A percentile compares a stretch with the other conserved stretches of the same genome.
These are phyloP conservation scores for Botrytis tulipae DNA, from an alignment of 2,329 filamentous ascomycete species.

Conservation along the genomic window DNA sequence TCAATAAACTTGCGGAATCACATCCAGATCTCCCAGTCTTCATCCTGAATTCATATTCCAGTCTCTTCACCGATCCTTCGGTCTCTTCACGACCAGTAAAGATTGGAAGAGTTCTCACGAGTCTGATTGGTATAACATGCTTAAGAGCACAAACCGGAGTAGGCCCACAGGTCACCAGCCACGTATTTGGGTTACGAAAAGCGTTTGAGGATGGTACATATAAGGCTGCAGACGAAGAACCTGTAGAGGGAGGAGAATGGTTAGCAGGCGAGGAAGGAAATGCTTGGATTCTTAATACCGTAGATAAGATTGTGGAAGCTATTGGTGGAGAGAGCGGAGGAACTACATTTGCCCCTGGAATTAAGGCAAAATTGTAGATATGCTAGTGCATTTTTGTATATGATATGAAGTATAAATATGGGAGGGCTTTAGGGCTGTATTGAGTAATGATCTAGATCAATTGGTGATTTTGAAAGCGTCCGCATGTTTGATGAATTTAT, in stretches of 20 bases:
- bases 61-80: conserved; percentile 67
- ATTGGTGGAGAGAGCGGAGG: conserved; percentile 45
- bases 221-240: conserved; percentile 47
- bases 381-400: background rate
- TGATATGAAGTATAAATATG: background rate
- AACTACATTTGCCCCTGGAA: conserved; percentile 51
- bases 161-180: conserved; percentile 76
- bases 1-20: conserved; percentile 66
- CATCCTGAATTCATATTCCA: conserved; percentile 74
- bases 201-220: conserved; percentile 65
- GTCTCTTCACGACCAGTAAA: conserved; percentile 44
- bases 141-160: conserved; percentile 78
- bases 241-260: conserved; percentile 55
- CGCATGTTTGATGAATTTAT: background rate
- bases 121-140: conserved; percentile 70
- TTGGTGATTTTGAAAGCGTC: background rate
- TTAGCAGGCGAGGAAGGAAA: conserved; percentile 64
- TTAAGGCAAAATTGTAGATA: conserved; percentile 18
- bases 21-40: conserved; percentile 82
- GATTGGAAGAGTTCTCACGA: conserved; percentile 70
- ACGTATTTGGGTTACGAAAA: conserved; percentile 78
- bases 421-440: background rate
- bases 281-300: conserved; percentile 59
- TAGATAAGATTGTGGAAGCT: conserved; percentile 59
- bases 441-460: background rate